Conservation (phyloP, 805 yeast species). For the Schwanniomyces polymorphus region DNA sequence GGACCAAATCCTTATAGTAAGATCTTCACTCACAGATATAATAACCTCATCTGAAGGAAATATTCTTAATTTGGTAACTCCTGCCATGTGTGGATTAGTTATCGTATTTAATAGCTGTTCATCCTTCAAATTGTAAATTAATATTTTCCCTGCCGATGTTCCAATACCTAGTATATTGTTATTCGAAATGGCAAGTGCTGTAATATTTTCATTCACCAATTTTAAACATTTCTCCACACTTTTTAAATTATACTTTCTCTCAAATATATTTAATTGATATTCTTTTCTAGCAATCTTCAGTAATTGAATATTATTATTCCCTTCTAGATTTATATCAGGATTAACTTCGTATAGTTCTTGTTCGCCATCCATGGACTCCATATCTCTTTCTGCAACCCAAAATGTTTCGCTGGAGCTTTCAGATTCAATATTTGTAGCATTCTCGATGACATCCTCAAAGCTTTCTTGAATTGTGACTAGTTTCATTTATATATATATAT, state of each 20-base stretch:
- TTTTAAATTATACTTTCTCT: background rate
- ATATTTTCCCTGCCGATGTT: slow-evolving; percentile 10
- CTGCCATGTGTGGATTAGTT: slow-evolving; percentile 4
- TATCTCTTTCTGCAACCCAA: slow-evolving; percentile 41
- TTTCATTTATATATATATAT: slow-evolving; percentile 11
- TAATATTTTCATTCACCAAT: background rate
- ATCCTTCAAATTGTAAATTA: slow-evolving; percentile 7
- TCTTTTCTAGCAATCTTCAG: background rate
- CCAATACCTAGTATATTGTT: slow-evolving; percentile 10
- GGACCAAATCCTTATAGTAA: slow-evolving; percentile 63
- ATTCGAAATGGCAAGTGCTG: slow-evolving; percentile 1
- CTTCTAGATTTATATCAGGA: background rate
- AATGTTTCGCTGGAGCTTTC: slow-evolving; percentile 27
- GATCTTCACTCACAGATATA: slow-evolving; percentile 60
- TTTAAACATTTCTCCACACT: background rate
- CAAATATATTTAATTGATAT: slow-evolving; percentile 1
- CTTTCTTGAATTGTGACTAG: slow-evolving; percentile 43
- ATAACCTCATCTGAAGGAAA: slow-evolving; percentile 70
- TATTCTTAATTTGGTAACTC: slow-evolving; percentile 40
- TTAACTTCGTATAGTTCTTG: slow-evolving; percentile 6
- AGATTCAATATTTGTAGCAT: slow-evolving; percentile 23
- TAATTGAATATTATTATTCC: slow-evolving; percentile 1
- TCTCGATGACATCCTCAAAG: slow-evolving; percentile 44
- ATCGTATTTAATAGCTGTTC: slow-evolving; percentile 7
- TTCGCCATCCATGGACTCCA: slow-evolving; percentile 15